Percentiles rank a stretch among this genome's conserved stretches.
These are phyloP conservation scores for Begonia fuchsioides DNA, from an alignment of 306 rosid species.

Conservation along the genomic window DNA sequence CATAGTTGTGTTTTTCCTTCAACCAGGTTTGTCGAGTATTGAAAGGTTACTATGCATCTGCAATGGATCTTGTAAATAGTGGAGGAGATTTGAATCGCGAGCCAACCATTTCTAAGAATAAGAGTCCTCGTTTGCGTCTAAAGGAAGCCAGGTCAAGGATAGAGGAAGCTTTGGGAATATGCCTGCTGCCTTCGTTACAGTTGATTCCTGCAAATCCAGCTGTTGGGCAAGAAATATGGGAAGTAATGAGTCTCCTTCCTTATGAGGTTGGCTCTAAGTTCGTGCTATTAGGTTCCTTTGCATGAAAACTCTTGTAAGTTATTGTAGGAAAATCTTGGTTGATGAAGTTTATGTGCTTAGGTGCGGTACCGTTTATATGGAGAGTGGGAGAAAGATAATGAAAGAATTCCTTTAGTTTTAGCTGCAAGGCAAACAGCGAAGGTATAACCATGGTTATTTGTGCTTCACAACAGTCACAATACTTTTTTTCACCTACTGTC, in stretches of 20 bases:
- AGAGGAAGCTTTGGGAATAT: conserved; percentile 86
- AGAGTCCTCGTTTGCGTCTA: conserved; percentile 36
- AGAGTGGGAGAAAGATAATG: conserved; percentile 98
- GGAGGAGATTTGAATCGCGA: conserved; percentile 22
- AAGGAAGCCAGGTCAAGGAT: conserved; percentile 81
- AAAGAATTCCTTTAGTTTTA: conserved; percentile 73
- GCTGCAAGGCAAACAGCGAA: conserved; percentile 89
- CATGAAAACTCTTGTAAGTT: conserved; percentile 11
- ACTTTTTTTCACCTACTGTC: not conserved
- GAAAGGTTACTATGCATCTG: conserved; percentile 71
- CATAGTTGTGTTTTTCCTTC: not conserved
- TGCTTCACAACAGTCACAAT: not conserved
- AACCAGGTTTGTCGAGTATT: conserved; percentile 77
- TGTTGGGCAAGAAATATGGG: conserved; percentile 98
- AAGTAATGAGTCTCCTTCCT: conserved; percentile 89
- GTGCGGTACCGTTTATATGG: conserved; percentile 92
- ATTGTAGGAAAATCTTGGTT: conserved; percentile 15
- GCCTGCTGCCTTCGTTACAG: conserved; percentile 86
- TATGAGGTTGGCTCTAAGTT: conserved; percentile 59
- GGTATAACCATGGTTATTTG: conserved; percentile 22
- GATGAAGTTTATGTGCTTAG: conserved; percentile 34
- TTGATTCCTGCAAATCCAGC: conserved; percentile 98
- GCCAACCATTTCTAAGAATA: conserved; percentile 15
- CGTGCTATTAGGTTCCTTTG: conserved; percentile 7
- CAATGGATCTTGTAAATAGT: conserved; percentile 38